Evolutionary conservation across 2,329 filamentous ascomycete species (phyloP).

Genomic region (Alternaria solani): DNA sequence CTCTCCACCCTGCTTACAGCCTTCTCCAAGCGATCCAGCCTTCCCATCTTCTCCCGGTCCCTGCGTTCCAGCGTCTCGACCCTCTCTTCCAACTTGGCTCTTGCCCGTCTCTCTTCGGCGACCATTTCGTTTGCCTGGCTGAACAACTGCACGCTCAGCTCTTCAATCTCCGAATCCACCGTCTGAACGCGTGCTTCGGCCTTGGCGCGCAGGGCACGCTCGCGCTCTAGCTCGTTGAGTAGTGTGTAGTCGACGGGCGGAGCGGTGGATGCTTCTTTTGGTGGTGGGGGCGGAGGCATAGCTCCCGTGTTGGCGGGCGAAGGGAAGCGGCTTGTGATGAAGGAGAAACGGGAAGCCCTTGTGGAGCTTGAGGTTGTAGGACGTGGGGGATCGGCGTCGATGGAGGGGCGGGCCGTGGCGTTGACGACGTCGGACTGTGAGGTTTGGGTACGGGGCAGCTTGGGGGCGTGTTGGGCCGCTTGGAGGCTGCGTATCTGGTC

Average conservation of each 20-base stretch:
- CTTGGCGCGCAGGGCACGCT: slow-evolving; percentile 70
- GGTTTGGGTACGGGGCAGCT: slow-evolving; percentile 12
- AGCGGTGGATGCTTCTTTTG: slow-evolving; percentile 4
- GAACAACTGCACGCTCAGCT: slow-evolving; percentile 77
- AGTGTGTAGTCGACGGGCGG: slow-evolving; percentile 57
- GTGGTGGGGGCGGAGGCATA: slow-evolving; percentile 43
- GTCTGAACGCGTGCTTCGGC: slow-evolving; percentile 73
- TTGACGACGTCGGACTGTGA: slow-evolving; percentile 27
- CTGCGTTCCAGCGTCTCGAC: slow-evolving; percentile 73
- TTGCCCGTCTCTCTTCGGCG: slow-evolving; percentile 73
- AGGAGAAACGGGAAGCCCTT: slow-evolving; percentile 54
- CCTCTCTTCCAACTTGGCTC: slow-evolving; percentile 75
- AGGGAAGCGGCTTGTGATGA: slow-evolving; percentile 51
- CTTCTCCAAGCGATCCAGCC: slow-evolving; percentile 75
- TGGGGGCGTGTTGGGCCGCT: slow-evolving; percentile 3
- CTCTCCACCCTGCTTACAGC: slow-evolving; percentile 76
- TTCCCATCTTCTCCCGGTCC: slow-evolving; percentile 72
- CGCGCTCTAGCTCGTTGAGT: slow-evolving; percentile 69
- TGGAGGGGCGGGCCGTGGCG: slow-evolving; percentile 25
- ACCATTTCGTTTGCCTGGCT: slow-evolving; percentile 91
- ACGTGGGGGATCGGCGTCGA: slow-evolving; percentile 35
- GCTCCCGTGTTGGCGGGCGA: slow-evolving; percentile 42
- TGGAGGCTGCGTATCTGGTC: slow-evolving; percentile 71
- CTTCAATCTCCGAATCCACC: slow-evolving; percentile 77
- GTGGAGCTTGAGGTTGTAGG: slow-evolving; percentile 40